Percentiles rank a stretch among this genome's conserved stretches.
These are phyloP conservation scores for Diaporthe australafricana DNA, from an alignment of 2,329 filamentous ascomycete species.

Conservation along the genomic window DNA sequence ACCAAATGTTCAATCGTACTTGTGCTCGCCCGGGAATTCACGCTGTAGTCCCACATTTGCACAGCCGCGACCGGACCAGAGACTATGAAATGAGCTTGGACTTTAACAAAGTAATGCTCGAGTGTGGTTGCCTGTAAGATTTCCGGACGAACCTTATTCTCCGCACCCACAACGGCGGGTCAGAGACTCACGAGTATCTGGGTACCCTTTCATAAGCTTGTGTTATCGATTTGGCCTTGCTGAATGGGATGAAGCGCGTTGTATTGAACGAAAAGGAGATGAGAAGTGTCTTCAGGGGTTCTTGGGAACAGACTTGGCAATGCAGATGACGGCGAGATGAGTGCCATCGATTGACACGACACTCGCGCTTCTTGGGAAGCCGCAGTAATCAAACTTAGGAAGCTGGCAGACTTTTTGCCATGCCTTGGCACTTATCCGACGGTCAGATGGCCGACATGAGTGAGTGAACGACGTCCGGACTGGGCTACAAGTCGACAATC, in stretches of 20 bases:
- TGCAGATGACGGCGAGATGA: not conserved
- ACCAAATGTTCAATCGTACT: too few relatives aligned
- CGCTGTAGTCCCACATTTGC: not conserved
- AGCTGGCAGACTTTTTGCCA: not conserved
- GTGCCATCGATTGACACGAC: not conserved
- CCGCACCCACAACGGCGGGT: not conserved
- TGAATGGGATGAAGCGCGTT: not conserved
- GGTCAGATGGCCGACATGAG: not conserved
- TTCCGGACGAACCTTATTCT: slow-evolving; percentile 29
- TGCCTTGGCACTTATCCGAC: too few relatives aligned
- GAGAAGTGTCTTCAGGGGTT: not conserved
- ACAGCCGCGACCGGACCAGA: too few relatives aligned
- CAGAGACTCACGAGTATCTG: not conserved
- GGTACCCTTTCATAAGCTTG: not conserved
- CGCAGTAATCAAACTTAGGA: not conserved
- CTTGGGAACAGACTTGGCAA: not conserved
- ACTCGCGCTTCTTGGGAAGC: not conserved
- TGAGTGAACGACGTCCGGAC: not conserved
- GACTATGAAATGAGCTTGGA: not conserved
- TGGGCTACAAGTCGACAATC: not conserved
- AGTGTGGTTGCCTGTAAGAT: not conserved
- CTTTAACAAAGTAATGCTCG: not conserved
- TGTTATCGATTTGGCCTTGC: not conserved
- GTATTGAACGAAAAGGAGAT: not conserved
- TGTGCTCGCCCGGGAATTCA: slow-evolving; percentile 1